Base-by-base conservation (phyloP, 768 basidiomycete species). In the Neoboletus subvelutipes region DNA sequence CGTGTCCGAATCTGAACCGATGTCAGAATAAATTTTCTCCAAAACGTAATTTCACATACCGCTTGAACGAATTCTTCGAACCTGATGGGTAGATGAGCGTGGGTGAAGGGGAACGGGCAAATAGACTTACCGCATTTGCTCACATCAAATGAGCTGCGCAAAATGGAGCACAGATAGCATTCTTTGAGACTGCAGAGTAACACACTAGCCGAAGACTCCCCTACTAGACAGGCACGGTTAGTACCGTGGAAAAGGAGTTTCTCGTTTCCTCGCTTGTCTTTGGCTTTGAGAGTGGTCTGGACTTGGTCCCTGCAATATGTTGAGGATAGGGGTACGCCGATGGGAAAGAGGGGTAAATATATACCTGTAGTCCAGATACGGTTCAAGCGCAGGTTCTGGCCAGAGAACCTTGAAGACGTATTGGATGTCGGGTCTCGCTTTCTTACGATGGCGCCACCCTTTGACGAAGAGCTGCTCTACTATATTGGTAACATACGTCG, bases 241-340 rank as follows among this genome's bases (percentile, higher is more conserved):
- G 85, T 88, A n/a, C 86, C 86, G 67, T 88, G 86, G 63, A 87
- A 88, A 28, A 86, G 76, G 2, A 86, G 70, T 59, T 78, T 79
- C 67, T 87, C 86, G 59, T 82, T 82, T 39, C 76, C 78, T 50
- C 64, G 61, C 45, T 67, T 67, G 37, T 70, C 67, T 46, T 56
- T 67, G 34, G 63, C 64, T 55, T 52, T 63, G 49, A 74, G 13
- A 43, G 56, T 45, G 51, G 41, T 39, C 63, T 75, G 65, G 49
- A 75, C 72, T 54, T 41, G 57, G 34, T 60, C 57, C 47, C 71
- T 74, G 50, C 3, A 57, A 39, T 15, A 49, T 22, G 28, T 55
- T n/a, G 56, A 37, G 24, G 17, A 52, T 45, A 56, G 54, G 59
- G 20, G 18, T 45, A 63, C 57, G 49, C 55, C 28, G 59, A 57